Conservation (phyloP, 805 yeast genomes). For the Myxozyma melibiosi region DNA sequence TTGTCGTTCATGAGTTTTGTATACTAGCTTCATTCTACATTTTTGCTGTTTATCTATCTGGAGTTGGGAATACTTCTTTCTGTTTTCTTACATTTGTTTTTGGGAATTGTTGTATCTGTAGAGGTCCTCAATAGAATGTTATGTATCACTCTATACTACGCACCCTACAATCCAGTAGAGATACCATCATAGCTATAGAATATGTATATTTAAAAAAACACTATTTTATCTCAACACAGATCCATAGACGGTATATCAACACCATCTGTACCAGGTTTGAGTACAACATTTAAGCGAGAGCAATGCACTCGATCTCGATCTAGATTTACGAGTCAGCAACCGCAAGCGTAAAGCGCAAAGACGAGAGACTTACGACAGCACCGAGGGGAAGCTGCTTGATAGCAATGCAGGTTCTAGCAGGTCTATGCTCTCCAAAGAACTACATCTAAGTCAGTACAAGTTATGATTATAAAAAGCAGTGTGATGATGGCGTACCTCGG, state of each 20-base stretch:
- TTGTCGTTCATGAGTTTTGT: background rate
- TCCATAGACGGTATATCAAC: background rate
- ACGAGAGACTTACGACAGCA: conserved; percentile 51
- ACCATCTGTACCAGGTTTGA: background rate
- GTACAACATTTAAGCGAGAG: conserved; percentile 58
- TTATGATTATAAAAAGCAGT: background rate
- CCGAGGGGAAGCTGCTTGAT: conserved; percentile 89
- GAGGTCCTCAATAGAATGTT: no score
- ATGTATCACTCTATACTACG: no score
- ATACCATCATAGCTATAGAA: no score
- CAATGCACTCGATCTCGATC: conserved; percentile 90
- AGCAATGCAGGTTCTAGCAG: conserved; percentile 98
- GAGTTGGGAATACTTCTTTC: background rate
- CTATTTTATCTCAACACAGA: no score
- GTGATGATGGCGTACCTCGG: conserved; percentile 42
- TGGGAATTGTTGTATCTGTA: no score
- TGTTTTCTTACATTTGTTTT: background rate
- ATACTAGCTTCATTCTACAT: background rate
- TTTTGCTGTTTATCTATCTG: background rate
- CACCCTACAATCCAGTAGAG: no score
- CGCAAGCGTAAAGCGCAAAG: background rate
- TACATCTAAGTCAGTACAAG: conserved; percentile 41
- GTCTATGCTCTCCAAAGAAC: conserved; percentile 76
- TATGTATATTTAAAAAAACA: no score
- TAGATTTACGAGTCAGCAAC: conserved; percentile 29